phyloP scores from a whole-genome alignment of 441 rosid genomes.

The Populus hybrid region DNA sequence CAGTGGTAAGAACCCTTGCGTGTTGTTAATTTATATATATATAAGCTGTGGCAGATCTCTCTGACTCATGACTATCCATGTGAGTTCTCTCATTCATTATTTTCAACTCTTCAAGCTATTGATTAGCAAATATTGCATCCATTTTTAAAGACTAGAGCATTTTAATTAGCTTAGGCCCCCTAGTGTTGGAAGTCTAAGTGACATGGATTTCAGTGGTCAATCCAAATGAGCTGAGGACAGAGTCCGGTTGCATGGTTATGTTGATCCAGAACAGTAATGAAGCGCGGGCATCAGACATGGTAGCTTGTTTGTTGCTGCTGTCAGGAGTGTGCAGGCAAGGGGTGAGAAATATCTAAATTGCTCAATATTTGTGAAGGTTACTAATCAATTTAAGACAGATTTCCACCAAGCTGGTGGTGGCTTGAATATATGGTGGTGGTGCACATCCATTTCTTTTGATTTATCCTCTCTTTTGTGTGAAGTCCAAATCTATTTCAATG shows the following conservation, averaged over 20 bases:
- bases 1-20: slow-evolving; percentile 18
- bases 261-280: not conserved
- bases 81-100: not conserved
- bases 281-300: not conserved
- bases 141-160: not conserved
- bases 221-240: not conserved
- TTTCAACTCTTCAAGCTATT: not conserved
- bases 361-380: not conserved
- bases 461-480: not conserved
- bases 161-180: not conserved
- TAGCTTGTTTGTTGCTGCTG: not conserved
- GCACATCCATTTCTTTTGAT: not conserved
- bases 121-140: not conserved
- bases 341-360: not conserved
- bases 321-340: not conserved
- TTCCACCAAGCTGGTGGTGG: not conserved
- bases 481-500: slow-evolving; percentile 16
- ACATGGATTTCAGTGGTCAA: not conserved
- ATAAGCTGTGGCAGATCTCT: slow-evolving; percentile 10
- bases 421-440: not conserved
- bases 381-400: not conserved
- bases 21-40: not conserved
- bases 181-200: not conserved
- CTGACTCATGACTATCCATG: not conserved
- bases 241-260: not conserved